Percentiles rank a stretch among this genome's conserved stretches.
Conservation (phyloP, 805 yeast genomes). For the Metschnikowia cubensis region DNA sequence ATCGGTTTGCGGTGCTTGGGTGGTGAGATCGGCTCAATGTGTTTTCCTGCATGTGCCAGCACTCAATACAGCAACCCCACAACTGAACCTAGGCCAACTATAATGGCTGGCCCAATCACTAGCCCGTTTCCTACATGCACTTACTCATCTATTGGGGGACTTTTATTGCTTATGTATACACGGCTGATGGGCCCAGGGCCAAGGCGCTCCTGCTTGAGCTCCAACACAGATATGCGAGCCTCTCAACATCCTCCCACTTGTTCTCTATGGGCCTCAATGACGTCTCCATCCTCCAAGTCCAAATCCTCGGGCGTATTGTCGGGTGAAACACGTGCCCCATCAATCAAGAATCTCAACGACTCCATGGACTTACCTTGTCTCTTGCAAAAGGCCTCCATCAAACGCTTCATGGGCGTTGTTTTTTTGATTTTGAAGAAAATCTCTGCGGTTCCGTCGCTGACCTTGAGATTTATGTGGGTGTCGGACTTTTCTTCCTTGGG, state of each 20-base stretch:
- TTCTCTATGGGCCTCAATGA: constrained; percentile 95
- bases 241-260: constrained; percentile 63
- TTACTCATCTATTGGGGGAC: neutral
- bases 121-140: too few species aligned
- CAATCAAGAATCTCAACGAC: constrained; percentile 83
- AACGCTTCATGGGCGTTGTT: constrained; percentile 85
- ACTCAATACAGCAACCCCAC: too few species aligned
- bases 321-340: constrained; percentile 85
- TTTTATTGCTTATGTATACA: neutral
- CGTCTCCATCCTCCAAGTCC: constrained; percentile 93
- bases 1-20: too few species aligned
- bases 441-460: constrained; percentile 89
- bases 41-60: too few species aligned
- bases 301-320: constrained; percentile 90
- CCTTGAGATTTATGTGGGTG: constrained; percentile 89
- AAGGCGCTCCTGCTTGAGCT: neutral
- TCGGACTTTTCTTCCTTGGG: constrained; percentile 21
- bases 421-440: constrained; percentile 93
- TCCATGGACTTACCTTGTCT: constrained; percentile 89
- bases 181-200: neutral
- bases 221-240: neutral
- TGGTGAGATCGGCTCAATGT: too few species aligned
- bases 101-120: too few species aligned
- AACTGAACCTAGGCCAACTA: too few species aligned
- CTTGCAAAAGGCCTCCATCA: constrained; percentile 97